A percentile compares a stretch with the other conserved stretches of the same genome.
phyloP scores from a whole-genome alignment of 306 rosid species.

The Dalbergia oliveri region DNA sequence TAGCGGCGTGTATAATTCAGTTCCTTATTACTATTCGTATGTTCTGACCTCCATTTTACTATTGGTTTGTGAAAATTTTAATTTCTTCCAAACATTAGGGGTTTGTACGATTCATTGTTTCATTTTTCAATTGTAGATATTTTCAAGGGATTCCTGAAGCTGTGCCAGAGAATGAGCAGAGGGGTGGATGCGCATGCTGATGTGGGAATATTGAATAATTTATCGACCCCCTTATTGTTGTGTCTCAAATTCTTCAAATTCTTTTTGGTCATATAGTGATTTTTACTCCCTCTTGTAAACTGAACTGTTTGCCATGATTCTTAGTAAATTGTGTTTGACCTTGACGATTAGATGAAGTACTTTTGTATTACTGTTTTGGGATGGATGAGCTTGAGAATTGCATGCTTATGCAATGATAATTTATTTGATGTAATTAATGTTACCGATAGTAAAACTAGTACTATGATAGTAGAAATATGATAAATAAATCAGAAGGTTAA shows the following conservation, averaged over 20 bases:
- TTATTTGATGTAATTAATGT: no score
- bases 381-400: conserved; percentile 50
- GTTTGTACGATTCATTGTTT: neutral
- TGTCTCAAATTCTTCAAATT: conserved; percentile 48
- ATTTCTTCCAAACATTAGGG: neutral
- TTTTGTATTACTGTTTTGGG: conserved; percentile 45
- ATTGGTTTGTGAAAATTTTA: neutral
- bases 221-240: conserved; percentile 32
- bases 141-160: conserved; percentile 94
- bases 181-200: conserved; percentile 96
- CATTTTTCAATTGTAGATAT: conserved; percentile 67
- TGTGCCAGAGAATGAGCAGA: conserved; percentile 75
- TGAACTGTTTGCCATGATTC: conserved; percentile 52
- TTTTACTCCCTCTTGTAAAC: conserved; percentile 35
- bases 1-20: neutral
- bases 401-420: neutral
- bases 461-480: no score
- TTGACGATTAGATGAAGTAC: conserved; percentile 32
- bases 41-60: neutral
- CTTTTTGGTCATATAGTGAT: conserved; percentile 53
- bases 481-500: no score
- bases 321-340: conserved; percentile 41
- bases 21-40: neutral
- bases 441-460: no score
- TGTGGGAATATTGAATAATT: conserved; percentile 35